phyloP scores from a whole-genome alignment of 441 rosid genomes.

The Populus trichocarpa region DNA sequence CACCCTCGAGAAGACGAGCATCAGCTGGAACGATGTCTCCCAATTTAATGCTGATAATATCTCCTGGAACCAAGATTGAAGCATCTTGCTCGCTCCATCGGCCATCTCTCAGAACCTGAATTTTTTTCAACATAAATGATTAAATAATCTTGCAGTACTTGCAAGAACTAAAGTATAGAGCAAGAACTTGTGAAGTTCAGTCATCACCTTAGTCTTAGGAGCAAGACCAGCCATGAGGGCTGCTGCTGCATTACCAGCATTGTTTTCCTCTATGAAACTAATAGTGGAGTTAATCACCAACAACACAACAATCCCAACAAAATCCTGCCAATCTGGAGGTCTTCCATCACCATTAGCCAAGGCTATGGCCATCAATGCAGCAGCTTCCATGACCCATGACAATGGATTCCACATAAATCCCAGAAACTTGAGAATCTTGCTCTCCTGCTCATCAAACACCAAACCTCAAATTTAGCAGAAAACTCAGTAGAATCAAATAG shows the following conservation, averaged over 20 bases:
- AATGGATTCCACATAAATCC: constrained; percentile 98
- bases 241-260: constrained; percentile 94
- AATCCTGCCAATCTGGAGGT: constrained; percentile 97
- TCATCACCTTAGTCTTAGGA: constrained; percentile 75
- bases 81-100: constrained; percentile 90
- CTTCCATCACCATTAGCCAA: constrained; percentile 70
- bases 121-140: constrained; percentile 1
- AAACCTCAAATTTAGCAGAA: background rate
- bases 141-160: background rate
- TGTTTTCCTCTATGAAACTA: constrained; percentile 85
- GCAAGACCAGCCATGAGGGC: constrained; percentile 95
- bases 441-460: constrained; percentile 43
- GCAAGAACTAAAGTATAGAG: background rate
- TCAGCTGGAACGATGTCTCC: constrained; percentile 91
- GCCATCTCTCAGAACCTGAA: constrained; percentile 75
- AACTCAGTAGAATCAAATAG: background rate
- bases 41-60: constrained; percentile 70
- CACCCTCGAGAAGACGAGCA: constrained; percentile 93
- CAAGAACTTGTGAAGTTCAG: background rate
- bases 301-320: constrained; percentile 67
- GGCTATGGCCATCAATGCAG: constrained; percentile 82
- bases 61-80: constrained; percentile 87
- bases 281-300: constrained; percentile 84
- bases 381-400: constrained; percentile 98
- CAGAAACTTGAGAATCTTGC: constrained; percentile 75